phyloP scores from a whole-genome alignment of 805 yeast genomes.

The Kockiozyma suomiensis region DNA sequence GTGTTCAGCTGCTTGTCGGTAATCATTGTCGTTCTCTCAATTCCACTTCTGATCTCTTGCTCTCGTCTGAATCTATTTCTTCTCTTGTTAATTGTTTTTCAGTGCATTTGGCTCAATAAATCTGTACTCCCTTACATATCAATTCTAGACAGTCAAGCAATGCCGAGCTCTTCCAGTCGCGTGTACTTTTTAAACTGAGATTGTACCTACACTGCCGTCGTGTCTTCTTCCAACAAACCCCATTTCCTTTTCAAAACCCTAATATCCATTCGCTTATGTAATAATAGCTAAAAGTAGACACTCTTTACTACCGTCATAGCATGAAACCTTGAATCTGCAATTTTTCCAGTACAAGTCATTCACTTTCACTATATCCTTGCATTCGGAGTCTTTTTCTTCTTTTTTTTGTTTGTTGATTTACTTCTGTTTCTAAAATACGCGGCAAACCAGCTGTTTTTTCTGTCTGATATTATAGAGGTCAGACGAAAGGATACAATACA shows the following conservation, averaged over 20 bases:
- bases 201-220: neutral
- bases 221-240: neutral
- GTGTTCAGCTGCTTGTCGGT: conserved; percentile 77
- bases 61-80: too few species aligned
- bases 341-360: neutral
- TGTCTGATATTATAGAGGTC: too few species aligned
- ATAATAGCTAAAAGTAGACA: conserved; percentile 11
- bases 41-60: conserved; percentile 43
- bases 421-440: neutral
- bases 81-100: too few species aligned
- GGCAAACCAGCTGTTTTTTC: neutral
- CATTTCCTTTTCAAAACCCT: neutral
- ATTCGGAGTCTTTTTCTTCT: neutral
- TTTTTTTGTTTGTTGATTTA: neutral
- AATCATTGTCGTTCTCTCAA: conserved; percentile 56
- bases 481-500: too few species aligned
- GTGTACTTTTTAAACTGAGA: neutral
- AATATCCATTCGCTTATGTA: neutral
- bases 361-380: neutral
- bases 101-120: too few species aligned
- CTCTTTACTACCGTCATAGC: neutral
- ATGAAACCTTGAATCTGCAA: neutral
- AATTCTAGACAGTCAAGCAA: neutral
- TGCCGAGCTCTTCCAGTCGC: neutral
- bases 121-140: too few species aligned